A percentile compares a stretch with the other conserved stretches of the same genome.
Evolutionary conservation across 495 filamentous ascomycete species (phyloP).

Genomic region (Tuber microsphaerosporum): DNA sequence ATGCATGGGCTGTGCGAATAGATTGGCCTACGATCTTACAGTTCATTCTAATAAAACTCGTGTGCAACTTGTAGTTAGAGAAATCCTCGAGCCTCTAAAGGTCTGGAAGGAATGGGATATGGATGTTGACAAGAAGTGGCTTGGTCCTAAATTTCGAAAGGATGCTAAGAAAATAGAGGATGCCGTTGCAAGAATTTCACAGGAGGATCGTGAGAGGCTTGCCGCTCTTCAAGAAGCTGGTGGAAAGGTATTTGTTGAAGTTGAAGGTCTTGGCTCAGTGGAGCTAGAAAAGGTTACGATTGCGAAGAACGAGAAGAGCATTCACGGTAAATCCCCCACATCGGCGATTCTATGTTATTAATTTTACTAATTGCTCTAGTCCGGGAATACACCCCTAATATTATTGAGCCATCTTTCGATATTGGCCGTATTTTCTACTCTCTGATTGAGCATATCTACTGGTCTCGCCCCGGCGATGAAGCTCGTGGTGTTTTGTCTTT

Average conservation of each 20-base stretch:
- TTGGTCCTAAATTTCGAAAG: slow-evolving; percentile 59
- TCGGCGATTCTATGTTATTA: neutral
- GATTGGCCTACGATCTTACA: slow-evolving; percentile 60
- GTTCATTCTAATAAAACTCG: slow-evolving; percentile 61
- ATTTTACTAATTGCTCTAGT: slow-evolving; percentile 10
- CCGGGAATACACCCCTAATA: slow-evolving; percentile 60
- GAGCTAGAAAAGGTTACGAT: slow-evolving; percentile 53
- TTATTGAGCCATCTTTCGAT: slow-evolving; percentile 67
- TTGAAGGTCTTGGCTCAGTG: slow-evolving; percentile 54
- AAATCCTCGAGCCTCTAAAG: slow-evolving; percentile 52
- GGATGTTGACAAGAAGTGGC: slow-evolving; percentile 58
- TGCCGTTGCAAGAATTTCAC: slow-evolving; percentile 52
- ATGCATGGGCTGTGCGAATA: slow-evolving; percentile 63
- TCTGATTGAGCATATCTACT: slow-evolving; percentile 59
- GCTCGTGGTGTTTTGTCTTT: slow-evolving; percentile 68
- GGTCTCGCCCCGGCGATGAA: slow-evolving; percentile 58
- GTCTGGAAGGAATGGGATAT: slow-evolving; percentile 57
- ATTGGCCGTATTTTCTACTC: slow-evolving; percentile 62
- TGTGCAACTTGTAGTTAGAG: slow-evolving; percentile 53
- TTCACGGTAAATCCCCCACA: slow-evolving; percentile 43
- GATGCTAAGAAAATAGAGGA: slow-evolving; percentile 56
- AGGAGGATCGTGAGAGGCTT: slow-evolving; percentile 52
- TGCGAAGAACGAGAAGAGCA: slow-evolving; percentile 52
- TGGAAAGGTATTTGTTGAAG: slow-evolving; percentile 53
- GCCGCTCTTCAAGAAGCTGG: slow-evolving; percentile 48